Evolutionary conservation across 495 filamentous ascomycete species (phyloP), one percentile per base, ranked within the genome.

Genomic region (Hyaloscypha variabilis): DNA sequence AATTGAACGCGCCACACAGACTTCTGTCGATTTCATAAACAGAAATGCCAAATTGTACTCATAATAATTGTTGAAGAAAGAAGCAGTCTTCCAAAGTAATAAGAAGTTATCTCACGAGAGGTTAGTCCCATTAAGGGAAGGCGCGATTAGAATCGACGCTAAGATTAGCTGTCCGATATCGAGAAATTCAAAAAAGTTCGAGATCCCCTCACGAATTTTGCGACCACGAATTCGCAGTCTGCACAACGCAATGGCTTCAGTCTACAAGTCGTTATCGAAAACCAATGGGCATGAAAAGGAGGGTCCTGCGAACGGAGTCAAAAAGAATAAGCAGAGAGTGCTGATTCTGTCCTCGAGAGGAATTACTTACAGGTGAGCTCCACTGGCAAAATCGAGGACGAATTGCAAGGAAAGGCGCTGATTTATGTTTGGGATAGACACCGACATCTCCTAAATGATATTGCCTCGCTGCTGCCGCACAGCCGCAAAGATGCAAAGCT

Each of bases 401-500:
- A 46, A 63, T 60, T 53, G 46, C 49, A 8, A 30, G 21, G 58
- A n/a, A 8, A 4, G 13, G 24, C 55, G n/a, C 59, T 67, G 46
- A 59, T 13, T 31, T 29, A 58, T 56, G 14, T 8, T 29, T 55
- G 59, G 54, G 72, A 54, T 66, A 94, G 91, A 72, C 95, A 99
- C 76, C 88, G 95, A 58, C 94, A 99, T 80, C 83, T 99, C 24
- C 87, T 98, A 64, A 88, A 93, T 66, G 96, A 99, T 75, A 83
- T 99, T 21, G 87, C 93, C 55, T 82, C 88, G 26, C 89, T 99
- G 69, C 87, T 99, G 57, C 95, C 95, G 0, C 95, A 99, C 72
- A 87, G 87, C 42, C 86, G 93, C 71, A 96, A 96, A 79, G 95
- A 99, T 75, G 93, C 90, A 64, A 99, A 99, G 77, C 87, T 97